phyloP scores from a whole-genome alignment of 768 basidiomycete genomes.

The Infundibulicybe gibba region DNA sequence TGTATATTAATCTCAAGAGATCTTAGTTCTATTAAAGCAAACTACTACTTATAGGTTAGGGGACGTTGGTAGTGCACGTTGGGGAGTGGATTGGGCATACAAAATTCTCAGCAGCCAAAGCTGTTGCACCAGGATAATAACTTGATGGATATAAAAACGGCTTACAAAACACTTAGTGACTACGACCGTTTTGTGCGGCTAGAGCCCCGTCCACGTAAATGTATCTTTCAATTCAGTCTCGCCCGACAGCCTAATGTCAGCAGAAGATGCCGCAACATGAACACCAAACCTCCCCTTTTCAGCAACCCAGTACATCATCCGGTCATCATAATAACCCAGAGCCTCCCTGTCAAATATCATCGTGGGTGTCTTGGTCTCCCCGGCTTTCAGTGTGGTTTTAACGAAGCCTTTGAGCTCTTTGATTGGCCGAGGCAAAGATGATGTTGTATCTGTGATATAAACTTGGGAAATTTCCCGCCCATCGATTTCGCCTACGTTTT shows the following conservation, averaged over 20 bases:
- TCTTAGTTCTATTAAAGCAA: no score
- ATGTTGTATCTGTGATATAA: constrained; percentile 38
- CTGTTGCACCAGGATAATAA: not conserved
- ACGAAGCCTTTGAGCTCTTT: constrained; percentile 45
- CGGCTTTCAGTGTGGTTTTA: constrained; percentile 42
- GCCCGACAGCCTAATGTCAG: constrained; percentile 33
- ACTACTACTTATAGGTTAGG: no score
- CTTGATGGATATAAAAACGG: not conserved
- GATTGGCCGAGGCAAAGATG: constrained; percentile 39
- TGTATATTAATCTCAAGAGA: no score
- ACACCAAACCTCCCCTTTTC: constrained; percentile 45
- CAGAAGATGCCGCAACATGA: constrained; percentile 42
- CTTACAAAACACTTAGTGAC: no score
- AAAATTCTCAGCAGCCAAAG: no score
- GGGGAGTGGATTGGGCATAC: no score
- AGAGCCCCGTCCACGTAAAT: constrained; percentile 42
- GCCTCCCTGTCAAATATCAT: constrained; percentile 44
- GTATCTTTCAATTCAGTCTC: constrained; percentile 27
- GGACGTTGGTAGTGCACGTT: no score
- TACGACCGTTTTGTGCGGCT: constrained; percentile 1
- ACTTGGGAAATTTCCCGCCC: constrained; percentile 48
- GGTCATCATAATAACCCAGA: constrained; percentile 45
- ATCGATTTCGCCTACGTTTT: constrained; percentile 37
- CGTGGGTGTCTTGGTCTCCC: constrained; percentile 33
- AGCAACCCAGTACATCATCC: constrained; percentile 38